Conservation (phyloP, 1,284 basidiomycete species). For the Tylopilus orsonianus region DNA sequence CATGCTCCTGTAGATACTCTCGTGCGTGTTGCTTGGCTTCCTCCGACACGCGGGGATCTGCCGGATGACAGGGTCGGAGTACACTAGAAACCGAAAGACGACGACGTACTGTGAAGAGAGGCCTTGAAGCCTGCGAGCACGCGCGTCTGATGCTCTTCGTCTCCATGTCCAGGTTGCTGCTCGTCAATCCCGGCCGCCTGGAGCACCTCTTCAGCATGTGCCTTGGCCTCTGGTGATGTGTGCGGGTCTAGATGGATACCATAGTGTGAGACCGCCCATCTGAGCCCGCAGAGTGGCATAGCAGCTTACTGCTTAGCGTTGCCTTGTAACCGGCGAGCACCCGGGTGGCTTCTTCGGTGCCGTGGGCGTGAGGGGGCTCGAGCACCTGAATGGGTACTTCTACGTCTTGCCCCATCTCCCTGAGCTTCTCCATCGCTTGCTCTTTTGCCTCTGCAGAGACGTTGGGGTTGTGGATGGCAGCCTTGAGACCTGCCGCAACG, state of each 20-base stretch:
- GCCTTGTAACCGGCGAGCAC: constrained; percentile 54
- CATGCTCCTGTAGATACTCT: constrained; percentile 39
- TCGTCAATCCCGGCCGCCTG: constrained; percentile 35
- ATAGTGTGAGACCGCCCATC: background rate
- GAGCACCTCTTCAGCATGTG: constrained; percentile 48
- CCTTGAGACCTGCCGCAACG: constrained; percentile 54
- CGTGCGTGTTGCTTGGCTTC: constrained; percentile 51
- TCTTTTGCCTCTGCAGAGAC: constrained; percentile 52
- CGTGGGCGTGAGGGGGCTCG: background rate
- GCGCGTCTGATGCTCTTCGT: constrained; percentile 41
- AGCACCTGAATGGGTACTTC: constrained; percentile 12
- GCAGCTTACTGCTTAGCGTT: constrained; percentile 44
- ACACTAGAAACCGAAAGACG: background rate
- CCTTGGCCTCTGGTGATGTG: constrained; percentile 48
- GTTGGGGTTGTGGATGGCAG: constrained; percentile 53
- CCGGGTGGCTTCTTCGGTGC: constrained; percentile 29
- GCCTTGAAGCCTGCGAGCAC: constrained; percentile 52
- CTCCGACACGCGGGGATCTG: constrained; percentile 44
- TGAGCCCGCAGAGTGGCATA: background rate
- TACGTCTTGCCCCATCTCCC: constrained; percentile 36
- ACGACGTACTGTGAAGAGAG: constrained; percentile 43
- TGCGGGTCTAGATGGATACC: constrained; percentile 34
- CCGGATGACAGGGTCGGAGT: background rate
- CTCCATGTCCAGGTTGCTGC: constrained; percentile 28
- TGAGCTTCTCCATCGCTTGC: constrained; percentile 45